Evolutionary conservation across 495 filamentous ascomycete genomes (phyloP), one percentile per base, ranked within the genome.

Genomic region (Penicillium chermesinum): DNA sequence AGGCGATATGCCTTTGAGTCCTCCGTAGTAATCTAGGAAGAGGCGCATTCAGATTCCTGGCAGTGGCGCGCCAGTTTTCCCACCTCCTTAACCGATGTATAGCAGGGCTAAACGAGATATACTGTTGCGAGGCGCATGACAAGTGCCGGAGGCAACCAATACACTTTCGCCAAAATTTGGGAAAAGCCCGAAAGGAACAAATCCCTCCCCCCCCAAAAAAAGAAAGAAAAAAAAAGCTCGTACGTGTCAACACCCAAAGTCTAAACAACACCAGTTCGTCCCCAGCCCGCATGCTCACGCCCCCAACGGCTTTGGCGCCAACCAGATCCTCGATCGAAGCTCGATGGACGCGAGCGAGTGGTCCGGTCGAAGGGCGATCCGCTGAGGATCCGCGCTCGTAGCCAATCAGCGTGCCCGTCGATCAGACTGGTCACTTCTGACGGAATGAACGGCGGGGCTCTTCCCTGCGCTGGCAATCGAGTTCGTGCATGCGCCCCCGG

Each of bases 361-460:
- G 52, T 33, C 46, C 43, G 38, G 20, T 22, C 46, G 37, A 13
- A 36, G 14, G 37, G 34, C 46, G 30, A 10, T 43, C 44, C 30
- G 43, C 44, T 16, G 27, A 39, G 14, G 17, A 38, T 39, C 43
- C 22, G 41, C 27, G 12, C 22, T 7, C 1, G 3, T 14, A 16
- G n/a, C 58, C 58, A 62, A 62, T 62, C 17, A 44, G 21, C 2
- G 12, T 32, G 37, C 58, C 41, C 41, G 38, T 39, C 44, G 30
- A 49, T 46, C 36, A 38, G 51, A 55, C 55, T 50, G 52, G 55
- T 58, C 58, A 61, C 41, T 27, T 50, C 44, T 46, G 43, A 52
- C 49, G 49, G 58, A 50, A 59, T 56, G 58, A 62, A 62, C 58
- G 55, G 55, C 58, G 58, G 58, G 58, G 55, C 58, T 48, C 25